Evolutionary conservation across 2,329 filamentous ascomycete species (phyloP).

Genomic region (Cercospora janseana): DNA sequence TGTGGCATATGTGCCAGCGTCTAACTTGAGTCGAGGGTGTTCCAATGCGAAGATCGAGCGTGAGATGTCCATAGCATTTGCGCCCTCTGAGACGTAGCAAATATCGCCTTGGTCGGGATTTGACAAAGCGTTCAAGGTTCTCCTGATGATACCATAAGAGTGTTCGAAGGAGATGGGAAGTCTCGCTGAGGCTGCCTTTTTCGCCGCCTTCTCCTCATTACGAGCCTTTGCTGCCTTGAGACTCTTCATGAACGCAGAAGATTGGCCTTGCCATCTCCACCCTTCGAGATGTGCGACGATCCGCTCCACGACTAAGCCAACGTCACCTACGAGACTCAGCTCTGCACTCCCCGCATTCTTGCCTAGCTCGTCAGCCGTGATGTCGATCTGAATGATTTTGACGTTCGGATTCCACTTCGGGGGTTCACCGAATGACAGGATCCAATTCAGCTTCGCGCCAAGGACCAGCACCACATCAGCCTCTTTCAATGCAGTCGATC

Average conservation of each 20-base stretch:
- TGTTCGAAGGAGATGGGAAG: constrained; percentile 52
- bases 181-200: constrained; percentile 43
- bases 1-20: constrained; percentile 59
- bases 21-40: constrained; percentile 55
- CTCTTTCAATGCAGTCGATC: constrained; percentile 53
- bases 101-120: constrained; percentile 49
- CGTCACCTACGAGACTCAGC: constrained; percentile 53
- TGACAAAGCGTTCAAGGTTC: constrained; percentile 48
- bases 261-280: constrained; percentile 46
- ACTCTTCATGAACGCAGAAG: constrained; percentile 37
- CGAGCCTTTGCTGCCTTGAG: constrained; percentile 43
- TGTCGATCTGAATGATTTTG: constrained; percentile 57
- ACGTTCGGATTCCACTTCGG: constrained; percentile 54
- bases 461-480: constrained; percentile 57
- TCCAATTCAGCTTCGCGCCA: constrained; percentile 58
- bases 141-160: constrained; percentile 54
- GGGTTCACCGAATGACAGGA: constrained; percentile 55
- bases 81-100: constrained; percentile 58
- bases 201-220: constrained; percentile 49
- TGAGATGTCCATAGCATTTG: constrained; percentile 62
- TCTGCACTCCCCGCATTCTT: constrained; percentile 50
- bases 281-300: constrained; percentile 43
- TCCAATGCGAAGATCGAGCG: constrained; percentile 55
- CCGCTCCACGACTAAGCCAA: constrained; percentile 51
- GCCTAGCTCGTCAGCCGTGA: constrained; percentile 55